These are phyloP conservation scores for Geosmithia flava DNA, from an alignment of 2,329 filamentous ascomycete species.

Conservation along the genomic window DNA sequence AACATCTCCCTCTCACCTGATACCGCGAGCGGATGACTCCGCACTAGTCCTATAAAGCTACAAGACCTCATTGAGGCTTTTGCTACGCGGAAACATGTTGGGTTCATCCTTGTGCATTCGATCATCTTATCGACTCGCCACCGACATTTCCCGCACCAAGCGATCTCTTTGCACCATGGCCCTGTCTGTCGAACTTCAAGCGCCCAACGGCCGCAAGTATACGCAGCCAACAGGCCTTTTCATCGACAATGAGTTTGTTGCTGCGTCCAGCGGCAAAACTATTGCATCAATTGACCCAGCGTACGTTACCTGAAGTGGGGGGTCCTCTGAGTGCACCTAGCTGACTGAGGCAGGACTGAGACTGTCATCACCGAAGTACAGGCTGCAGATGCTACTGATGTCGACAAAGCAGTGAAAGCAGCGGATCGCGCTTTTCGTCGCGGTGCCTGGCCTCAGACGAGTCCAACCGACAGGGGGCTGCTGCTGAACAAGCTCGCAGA, in stretches of 20 bases:
- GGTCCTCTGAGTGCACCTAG: neutral
- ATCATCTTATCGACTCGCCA: neutral
- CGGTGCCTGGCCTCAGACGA: constrained; percentile 52
- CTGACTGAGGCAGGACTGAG: constrained; percentile 6
- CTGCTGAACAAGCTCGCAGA: constrained; percentile 58
- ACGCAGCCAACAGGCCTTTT: constrained; percentile 20
- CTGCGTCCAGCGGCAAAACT: constrained; percentile 5
- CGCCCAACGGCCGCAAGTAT: constrained; percentile 10
- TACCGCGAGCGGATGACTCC: neutral
- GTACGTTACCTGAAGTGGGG: constrained; percentile 2
- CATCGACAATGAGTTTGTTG: constrained; percentile 10
- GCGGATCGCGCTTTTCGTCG: constrained; percentile 55
- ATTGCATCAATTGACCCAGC: constrained; percentile 8
- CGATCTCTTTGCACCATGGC: neutral
- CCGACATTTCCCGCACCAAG: neutral
- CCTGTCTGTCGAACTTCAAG: constrained; percentile 5
- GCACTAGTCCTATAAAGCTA: neutral
- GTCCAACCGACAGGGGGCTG: constrained; percentile 49
- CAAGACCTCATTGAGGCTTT: neutral
- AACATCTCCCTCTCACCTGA: no score
- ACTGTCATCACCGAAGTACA: constrained; percentile 6
- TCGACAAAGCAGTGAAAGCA: constrained; percentile 9
- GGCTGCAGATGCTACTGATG: constrained; percentile 6
- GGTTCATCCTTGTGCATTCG: neutral
- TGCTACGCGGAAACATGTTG: neutral